A percentile compares a stretch with the other conserved stretches of the same genome.
phyloP scores from a whole-genome alignment of 2,329 filamentous ascomycete genomes.

The Fusarium sp. region DNA sequence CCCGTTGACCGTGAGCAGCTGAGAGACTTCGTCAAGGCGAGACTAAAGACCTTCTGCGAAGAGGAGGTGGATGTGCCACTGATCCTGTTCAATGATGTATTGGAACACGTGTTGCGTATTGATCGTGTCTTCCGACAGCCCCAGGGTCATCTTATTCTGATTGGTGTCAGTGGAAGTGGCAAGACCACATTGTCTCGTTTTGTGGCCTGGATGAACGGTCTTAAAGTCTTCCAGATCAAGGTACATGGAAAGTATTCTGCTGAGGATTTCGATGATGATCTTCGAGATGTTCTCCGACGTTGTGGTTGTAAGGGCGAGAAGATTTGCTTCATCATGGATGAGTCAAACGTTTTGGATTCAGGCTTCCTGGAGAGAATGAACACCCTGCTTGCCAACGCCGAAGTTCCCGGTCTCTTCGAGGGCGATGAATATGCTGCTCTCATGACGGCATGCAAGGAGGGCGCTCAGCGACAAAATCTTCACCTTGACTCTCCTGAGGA shows the following conservation, averaged over 20 bases:
- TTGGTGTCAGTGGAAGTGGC: constrained; percentile 97
- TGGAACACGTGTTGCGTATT: constrained; percentile 98
- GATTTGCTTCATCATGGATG: constrained; percentile 99
- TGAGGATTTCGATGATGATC: constrained; percentile 98
- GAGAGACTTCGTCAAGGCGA: constrained; percentile 96
- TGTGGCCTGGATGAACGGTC: constrained; percentile 99
- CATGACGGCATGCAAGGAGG: constrained; percentile 99
- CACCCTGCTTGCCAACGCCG: constrained; percentile 97
- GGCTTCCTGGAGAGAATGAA: constrained; percentile 99
- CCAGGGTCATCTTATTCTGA: constrained; percentile 97
- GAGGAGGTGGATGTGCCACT: constrained; percentile 99
- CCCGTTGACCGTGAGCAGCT: constrained; percentile 96
- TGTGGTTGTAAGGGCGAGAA: constrained; percentile 99
- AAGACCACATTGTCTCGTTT: constrained; percentile 99
- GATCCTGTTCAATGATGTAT: constrained; percentile 98
- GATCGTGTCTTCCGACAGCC: constrained; percentile 98
- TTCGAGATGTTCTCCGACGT: constrained; percentile 91
- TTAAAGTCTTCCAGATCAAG: constrained; percentile 99
- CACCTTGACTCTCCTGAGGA: constrained; percentile 98
- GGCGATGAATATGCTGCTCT: constrained; percentile 98
- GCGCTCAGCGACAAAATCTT: constrained; percentile 93
- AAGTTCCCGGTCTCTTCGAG: constrained; percentile 98
- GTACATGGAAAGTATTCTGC: constrained; percentile 98
- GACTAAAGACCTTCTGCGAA: constrained; percentile 98
- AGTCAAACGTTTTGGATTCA: constrained; percentile 97